A percentile compares a stretch with the other conserved stretches of the same genome.
phyloP scores from a whole-genome alignment of 176 grass and related monocot genomes.

The Dendrocalamus sinicus region DNA sequence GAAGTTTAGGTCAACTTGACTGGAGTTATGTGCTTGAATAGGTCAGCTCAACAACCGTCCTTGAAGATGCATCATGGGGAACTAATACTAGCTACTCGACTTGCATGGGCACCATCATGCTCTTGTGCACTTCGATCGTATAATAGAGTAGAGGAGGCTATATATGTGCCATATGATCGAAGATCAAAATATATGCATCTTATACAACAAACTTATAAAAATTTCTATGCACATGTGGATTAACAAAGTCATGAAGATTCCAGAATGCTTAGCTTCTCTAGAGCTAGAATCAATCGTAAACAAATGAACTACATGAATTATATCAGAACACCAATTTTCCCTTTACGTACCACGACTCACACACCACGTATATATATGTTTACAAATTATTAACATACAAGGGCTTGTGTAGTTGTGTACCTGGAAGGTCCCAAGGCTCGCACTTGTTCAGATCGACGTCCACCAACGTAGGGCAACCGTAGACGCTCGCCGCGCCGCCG shows the following conservation, averaged over 20 bases:
- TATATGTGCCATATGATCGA: neutral
- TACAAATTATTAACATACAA: neutral
- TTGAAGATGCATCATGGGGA: neutral
- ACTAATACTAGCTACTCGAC: neutral
- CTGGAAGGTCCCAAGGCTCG: conserved; percentile 94
- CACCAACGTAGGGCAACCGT: conserved; percentile 67
- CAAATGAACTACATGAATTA: neutral
- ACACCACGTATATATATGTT: neutral
- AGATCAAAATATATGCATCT: neutral
- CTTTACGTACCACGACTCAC: neutral
- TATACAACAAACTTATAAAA: neutral
- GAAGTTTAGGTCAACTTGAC: neutral
- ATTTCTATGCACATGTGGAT: neutral
- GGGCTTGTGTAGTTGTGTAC: conserved; percentile 47
- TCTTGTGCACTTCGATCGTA: neutral
- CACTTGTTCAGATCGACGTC: conserved; percentile 91
- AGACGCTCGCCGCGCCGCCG: conserved; percentile 31
- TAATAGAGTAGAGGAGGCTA: neutral
- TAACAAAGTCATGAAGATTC: neutral
- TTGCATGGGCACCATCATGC: neutral
- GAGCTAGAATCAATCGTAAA: neutral
- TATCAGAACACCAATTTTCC: neutral
- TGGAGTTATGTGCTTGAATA: neutral
- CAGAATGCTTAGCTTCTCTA: neutral
- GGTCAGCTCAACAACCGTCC: neutral